Percentiles rank a stretch among this genome's conserved stretches.
These are phyloP conservation scores for Magnaporthales sp. DNA, from an alignment of 2,329 filamentous ascomycete genomes.

Conservation along the genomic window DNA sequence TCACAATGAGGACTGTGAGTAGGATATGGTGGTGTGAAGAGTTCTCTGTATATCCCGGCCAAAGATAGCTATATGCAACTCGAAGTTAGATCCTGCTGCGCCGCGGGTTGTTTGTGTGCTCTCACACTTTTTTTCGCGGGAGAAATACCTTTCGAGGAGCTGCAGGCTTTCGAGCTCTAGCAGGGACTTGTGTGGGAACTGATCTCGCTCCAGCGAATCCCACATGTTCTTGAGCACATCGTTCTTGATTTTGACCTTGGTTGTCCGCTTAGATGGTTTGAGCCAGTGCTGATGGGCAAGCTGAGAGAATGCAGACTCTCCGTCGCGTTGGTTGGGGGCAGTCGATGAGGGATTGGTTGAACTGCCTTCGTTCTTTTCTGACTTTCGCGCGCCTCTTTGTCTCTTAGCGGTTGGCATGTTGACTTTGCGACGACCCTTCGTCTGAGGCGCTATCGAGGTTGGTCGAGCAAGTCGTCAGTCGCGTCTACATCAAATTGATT, in stretches of 20 bases:
- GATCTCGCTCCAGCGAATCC: conserved; percentile 75
- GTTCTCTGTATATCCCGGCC: conserved; percentile 85
- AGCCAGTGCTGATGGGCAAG: conserved; percentile 84
- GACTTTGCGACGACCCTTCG: neutral
- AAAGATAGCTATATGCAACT: conserved; percentile 60
- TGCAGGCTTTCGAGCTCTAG: conserved; percentile 84
- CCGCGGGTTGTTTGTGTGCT: neutral
- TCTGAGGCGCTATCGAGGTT: neutral
- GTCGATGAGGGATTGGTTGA: conserved; percentile 43
- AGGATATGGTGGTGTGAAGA: conserved; percentile 88
- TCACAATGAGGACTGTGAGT: conserved; percentile 75
- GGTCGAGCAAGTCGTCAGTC: neutral
- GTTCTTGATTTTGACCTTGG: conserved; percentile 68
- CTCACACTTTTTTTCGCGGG: neutral
- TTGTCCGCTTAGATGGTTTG: conserved; percentile 48
- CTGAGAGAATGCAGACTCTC: conserved; percentile 63
- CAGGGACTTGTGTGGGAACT: conserved; percentile 69
- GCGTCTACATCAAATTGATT: conserved; percentile 6
- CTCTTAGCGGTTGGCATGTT: conserved; percentile 52
- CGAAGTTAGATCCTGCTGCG: neutral
- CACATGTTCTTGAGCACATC: conserved; percentile 84
- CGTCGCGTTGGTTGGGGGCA: conserved; percentile 55
- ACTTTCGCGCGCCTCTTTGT: conserved; percentile 40
- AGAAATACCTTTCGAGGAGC: conserved; percentile 64
- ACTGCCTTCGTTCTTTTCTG: conserved; percentile 26